phyloP scores from a whole-genome alignment of 495 filamentous ascomycete genomes.

The Neurospora sp. region DNA sequence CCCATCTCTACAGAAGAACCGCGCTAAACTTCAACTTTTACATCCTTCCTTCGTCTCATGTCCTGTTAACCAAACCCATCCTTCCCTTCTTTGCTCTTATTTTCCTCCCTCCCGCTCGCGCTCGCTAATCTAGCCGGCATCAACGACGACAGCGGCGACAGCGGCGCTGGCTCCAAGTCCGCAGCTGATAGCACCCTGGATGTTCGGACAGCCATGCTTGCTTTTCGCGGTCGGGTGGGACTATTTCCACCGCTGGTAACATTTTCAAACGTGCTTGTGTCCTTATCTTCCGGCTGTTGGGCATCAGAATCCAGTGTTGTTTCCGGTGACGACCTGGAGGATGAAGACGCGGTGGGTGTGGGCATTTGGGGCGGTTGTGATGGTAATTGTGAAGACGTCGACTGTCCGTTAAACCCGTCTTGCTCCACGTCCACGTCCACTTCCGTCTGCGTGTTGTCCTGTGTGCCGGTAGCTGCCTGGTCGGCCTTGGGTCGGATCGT shows the following conservation, averaged over 20 bases:
- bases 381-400: background rate
- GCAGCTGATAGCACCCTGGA: background rate
- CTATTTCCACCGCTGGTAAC: slow-evolving; percentile 11
- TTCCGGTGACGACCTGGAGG: background rate
- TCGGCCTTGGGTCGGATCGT: background rate
- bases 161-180: slow-evolving; percentile 19
- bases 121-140: slow-evolving; percentile 4
- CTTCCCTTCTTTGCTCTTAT: background rate
- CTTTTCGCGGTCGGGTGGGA: background rate
- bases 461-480: background rate
- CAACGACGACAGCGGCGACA: slow-evolving; percentile 29
- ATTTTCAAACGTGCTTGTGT: slow-evolving; percentile 21
- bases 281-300: slow-evolving; percentile 14
- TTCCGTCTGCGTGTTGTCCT: background rate
- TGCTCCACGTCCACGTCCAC: background rate
- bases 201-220: background rate
- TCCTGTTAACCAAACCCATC: background rate
- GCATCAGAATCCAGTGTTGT: background rate
- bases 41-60: background rate
- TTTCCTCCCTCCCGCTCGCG: background rate
- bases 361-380: background rate
- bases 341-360: background rate
- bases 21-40: background rate
- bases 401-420: background rate
- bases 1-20: background rate